Conservation (phyloP, 345 rosid species). For the Erodium maritimum region DNA sequence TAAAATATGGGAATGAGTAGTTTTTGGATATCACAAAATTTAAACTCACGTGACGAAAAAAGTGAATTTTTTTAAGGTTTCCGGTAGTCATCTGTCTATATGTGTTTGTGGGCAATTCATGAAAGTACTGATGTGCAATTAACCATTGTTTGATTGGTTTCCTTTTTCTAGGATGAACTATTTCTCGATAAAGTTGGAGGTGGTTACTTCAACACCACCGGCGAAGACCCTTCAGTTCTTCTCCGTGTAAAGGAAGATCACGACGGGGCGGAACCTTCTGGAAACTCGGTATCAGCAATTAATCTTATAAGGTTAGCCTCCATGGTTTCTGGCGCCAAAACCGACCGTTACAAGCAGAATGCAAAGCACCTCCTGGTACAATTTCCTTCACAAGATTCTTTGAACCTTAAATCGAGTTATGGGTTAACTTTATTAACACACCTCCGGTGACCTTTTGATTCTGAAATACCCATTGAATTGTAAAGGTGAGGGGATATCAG, state of each 20-base stretch:
- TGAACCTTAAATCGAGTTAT: background rate
- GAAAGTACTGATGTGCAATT: background rate
- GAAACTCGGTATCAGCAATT: constrained; percentile 77
- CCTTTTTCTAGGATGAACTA: constrained; percentile 62
- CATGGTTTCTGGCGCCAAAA: constrained; percentile 39
- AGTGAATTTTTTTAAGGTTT: too few relatives aligned
- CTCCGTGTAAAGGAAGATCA: constrained; percentile 94
- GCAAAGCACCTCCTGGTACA: constrained; percentile 78
- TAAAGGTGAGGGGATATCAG: too few relatives aligned
- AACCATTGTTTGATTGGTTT: background rate
- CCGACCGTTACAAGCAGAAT: constrained; percentile 42
- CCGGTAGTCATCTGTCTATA: too few relatives aligned
- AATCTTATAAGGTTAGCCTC: constrained; percentile 79
- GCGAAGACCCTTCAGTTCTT: constrained; percentile 84
- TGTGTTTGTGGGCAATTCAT: too few relatives aligned
- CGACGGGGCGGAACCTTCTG: constrained; percentile 97
- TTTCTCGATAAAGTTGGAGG: constrained; percentile 88
- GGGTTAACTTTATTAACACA: background rate
- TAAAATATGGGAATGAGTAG: too few relatives aligned
- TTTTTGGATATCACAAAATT: too few relatives aligned
- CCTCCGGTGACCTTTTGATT: too few relatives aligned
- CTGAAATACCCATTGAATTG: too few relatives aligned
- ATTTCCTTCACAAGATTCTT: background rate
- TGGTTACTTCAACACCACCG: constrained; percentile 75
- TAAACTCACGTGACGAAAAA: too few relatives aligned